Evolutionary conservation across 2,329 filamentous ascomycete genomes (phyloP).

Genomic region (Botryotinia globosa): DNA sequence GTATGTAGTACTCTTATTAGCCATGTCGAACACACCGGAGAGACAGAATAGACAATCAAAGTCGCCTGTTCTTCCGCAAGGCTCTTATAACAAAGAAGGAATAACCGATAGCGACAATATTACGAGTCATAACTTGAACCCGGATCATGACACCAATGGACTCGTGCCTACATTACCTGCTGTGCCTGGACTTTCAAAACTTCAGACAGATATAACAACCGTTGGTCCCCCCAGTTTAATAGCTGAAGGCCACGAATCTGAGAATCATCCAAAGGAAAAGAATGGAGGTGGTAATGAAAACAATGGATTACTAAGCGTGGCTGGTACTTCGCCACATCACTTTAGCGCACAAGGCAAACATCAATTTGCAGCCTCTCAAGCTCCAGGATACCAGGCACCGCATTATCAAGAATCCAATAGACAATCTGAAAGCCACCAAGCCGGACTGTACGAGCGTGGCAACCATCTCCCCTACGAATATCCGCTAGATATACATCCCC

Average conservation of each 20-base stretch:
- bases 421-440: slow-evolving; percentile 14
- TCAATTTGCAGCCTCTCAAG: slow-evolving; percentile 7
- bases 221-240: background rate
- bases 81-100: background rate
- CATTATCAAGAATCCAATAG: slow-evolving; percentile 14
- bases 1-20: background rate
- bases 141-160: background rate
- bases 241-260: slow-evolving; percentile 5
- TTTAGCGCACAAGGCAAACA: slow-evolving; percentile 14
- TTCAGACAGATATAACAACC: slow-evolving; percentile 11
- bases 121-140: slow-evolving; percentile 14
- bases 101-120: background rate
- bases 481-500: background rate
- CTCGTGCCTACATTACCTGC: background rate
- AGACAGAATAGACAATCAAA: background rate
- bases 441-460: slow-evolving; percentile 17
- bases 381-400: background rate
- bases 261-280: background rate
- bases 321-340: slow-evolving; percentile 14
- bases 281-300: slow-evolving; percentile 2
- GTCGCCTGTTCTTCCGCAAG: slow-evolving; percentile 3
- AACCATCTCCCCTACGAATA: slow-evolving; percentile 4
- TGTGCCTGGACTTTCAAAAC: background rate
- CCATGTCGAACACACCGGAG: slow-evolving; percentile 1
- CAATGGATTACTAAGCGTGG: slow-evolving; percentile 13